These are phyloP conservation scores for Penicillium sp. DNA, from an alignment of 2,329 filamentous ascomycete genomes.

Conservation along the genomic window DNA sequence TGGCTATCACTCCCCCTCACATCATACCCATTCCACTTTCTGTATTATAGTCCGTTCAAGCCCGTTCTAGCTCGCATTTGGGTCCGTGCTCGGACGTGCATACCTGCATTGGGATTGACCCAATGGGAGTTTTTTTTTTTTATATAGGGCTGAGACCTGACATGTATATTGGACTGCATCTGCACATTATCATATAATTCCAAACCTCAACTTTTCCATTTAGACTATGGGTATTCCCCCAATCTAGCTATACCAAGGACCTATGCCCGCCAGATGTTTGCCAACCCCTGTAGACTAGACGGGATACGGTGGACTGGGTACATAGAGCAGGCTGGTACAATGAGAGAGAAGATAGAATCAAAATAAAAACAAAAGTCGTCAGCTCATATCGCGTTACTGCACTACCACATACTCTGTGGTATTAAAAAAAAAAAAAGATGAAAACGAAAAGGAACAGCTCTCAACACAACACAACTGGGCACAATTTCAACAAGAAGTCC, in stretches of 20 bases:
- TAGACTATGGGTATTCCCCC: background rate
- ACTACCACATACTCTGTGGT: slow-evolving; percentile 8
- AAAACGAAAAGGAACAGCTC: slow-evolving; percentile 3
- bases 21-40: slow-evolving; percentile 2
- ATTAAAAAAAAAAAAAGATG: background rate
- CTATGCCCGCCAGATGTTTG: background rate
- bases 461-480: slow-evolving; percentile 6
- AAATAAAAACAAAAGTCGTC: slow-evolving; percentile 14
- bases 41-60: slow-evolving; percentile 16
- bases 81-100: slow-evolving; percentile 1
- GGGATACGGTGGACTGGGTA: slow-evolving; percentile 5
- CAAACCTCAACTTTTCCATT: background rate
- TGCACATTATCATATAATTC: background rate
- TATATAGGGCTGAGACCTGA: background rate
- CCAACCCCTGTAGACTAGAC: background rate
- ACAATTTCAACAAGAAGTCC: slow-evolving; percentile 9
- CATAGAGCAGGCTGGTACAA: slow-evolving; percentile 2
- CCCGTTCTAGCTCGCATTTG: slow-evolving; percentile 1
- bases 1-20: background rate
- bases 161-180: slow-evolving; percentile 2
- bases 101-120: slow-evolving; percentile 10
- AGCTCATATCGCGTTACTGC: slow-evolving; percentile 24
- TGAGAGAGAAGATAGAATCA: background rate
- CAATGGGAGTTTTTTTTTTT: background rate
- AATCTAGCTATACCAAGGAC: background rate